Base-by-base conservation (phyloP, 2,329 filamentous ascomycete genomes). In the Incumbomyces delicatus region DNA sequence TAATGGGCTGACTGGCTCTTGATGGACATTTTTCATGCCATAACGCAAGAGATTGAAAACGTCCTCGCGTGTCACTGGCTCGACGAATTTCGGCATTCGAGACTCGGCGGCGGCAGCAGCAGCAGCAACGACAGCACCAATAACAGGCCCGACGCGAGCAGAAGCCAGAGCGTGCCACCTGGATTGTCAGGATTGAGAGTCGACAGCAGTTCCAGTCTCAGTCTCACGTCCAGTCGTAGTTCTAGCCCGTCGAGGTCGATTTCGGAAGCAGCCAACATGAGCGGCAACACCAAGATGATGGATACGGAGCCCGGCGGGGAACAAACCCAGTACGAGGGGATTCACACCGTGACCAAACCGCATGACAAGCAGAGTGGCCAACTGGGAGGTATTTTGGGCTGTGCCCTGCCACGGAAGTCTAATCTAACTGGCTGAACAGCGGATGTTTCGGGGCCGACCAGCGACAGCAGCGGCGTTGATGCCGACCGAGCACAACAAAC, bases 251-350 rank as follows among this genome's bases (percentile, higher is more conserved):
- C 36, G 18, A 20, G 31, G 8, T 27, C n/a, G 30, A 29, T 33
- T 11, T 13, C 45, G 18, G 31, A 30, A 29, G 17, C 14, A 29
- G 18, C 6, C 2, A 36, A 36, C 10, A 47, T 37, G 33, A 30
- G 17, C 18, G 13, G 10, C 3, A 41, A 41, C 14, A 45, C 50
- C 14, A 70, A 72, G 52, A 65, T 81, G 35, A 75, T 81, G 70
- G 71, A 78, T 54, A 80, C 75, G 27, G 72, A 73, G 48, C 67
- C 69, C 14, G 78, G 79, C 57, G 79, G 79, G 53, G 76, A 81
- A 61, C 70, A 70, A 48, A 74, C 72, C 3, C 78, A 78, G 71
- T 78, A 67, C 46, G 78, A 81, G 64, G 74, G 70, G 41, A 70
- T 72, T 43, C 61, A 73, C 41, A 70, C 66, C n/a, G 67, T 73